Conservation (phyloP, 2,329 filamentous ascomycete species). For the Colletotrichum tabaci region DNA sequence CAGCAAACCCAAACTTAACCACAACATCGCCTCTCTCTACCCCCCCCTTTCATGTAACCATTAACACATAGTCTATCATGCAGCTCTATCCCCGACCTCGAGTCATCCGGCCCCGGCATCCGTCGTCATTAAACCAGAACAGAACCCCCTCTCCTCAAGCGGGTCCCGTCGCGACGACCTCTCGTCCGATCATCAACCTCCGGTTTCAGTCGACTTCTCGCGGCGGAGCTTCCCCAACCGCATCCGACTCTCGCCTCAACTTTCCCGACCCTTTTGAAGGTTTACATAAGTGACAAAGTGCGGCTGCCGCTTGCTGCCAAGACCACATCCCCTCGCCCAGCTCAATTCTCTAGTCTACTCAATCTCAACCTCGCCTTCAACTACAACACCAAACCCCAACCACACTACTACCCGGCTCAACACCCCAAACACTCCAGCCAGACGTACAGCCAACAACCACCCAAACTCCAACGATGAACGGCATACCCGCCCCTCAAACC, state of each 20-base stretch:
- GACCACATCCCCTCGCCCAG: background rate
- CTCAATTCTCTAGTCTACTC: background rate
- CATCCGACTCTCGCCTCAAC: background rate
- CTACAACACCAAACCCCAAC: background rate
- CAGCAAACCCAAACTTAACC: background rate
- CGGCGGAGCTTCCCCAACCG: conserved; percentile 35
- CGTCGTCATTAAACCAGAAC: no score
- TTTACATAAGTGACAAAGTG: background rate
- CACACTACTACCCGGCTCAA: background rate
- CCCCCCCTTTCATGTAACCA: background rate
- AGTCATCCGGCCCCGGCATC: background rate
- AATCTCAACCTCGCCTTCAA: background rate
- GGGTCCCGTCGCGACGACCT: background rate
- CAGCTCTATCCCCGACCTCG: no score
- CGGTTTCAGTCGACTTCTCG: conserved; percentile 20
- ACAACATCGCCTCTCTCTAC: background rate
- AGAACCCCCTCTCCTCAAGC: no score
- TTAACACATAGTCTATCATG: background rate
- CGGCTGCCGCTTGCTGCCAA: background rate
- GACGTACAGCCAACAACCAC: no score
- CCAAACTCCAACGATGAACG: conserved; percentile 1
- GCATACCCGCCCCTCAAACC: background rate
- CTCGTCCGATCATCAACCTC: conserved; percentile 24
- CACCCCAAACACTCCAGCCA: background rate
- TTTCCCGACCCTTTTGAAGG: background rate